Evolutionary conservation across 768 basidiomycete genomes (phyloP).

Genomic region (Mycena metata): DNA sequence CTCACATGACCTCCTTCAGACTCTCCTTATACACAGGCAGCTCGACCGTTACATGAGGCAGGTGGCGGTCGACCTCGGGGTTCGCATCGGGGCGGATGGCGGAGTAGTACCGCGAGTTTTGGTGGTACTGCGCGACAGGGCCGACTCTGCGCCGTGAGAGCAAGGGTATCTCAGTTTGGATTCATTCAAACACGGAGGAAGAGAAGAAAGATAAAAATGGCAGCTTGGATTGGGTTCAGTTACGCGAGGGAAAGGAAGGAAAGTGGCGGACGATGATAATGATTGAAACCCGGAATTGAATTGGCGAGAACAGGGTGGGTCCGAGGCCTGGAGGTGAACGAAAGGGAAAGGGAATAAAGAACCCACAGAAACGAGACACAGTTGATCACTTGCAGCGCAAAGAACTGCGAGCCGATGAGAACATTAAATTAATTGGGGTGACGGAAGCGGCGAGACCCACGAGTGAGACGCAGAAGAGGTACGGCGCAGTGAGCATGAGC

Average conservation of each 20-base stretch:
- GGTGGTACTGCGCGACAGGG: slow-evolving; percentile 85
- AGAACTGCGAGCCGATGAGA: slow-evolving; percentile 65
- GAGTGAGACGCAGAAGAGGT: slow-evolving; percentile 81
- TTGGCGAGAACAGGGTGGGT: slow-evolving; percentile 23
- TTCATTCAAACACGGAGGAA: slow-evolving; percentile 5
- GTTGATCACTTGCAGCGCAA: slow-evolving; percentile 74
- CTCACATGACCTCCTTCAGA: slow-evolving; percentile 85
- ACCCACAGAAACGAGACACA: slow-evolving; percentile 75
- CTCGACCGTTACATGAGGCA: slow-evolving; percentile 84
- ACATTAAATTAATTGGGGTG: slow-evolving; percentile 4
- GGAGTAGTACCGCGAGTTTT: slow-evolving; percentile 87
- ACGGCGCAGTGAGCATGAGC: slow-evolving; percentile 73
- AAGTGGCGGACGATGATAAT: neutral
- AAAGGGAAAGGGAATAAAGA: slow-evolving; percentile 10
- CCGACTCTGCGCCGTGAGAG: slow-evolving; percentile 63
- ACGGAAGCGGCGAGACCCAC: slow-evolving; percentile 54
- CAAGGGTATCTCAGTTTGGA: slow-evolving; percentile 1
- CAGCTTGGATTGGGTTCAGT: neutral
- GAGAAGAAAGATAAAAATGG: neutral
- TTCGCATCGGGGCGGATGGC: slow-evolving; percentile 72
- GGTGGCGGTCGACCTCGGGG: slow-evolving; percentile 69
- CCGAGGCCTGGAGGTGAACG: slow-evolving; percentile 10
- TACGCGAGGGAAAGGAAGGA: neutral
- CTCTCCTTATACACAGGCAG: slow-evolving; percentile 92
- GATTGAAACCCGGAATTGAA: neutral